Evolutionary conservation across 2,329 filamentous ascomycete genomes (phyloP).

Genomic region (Fusarium musae): DNA sequence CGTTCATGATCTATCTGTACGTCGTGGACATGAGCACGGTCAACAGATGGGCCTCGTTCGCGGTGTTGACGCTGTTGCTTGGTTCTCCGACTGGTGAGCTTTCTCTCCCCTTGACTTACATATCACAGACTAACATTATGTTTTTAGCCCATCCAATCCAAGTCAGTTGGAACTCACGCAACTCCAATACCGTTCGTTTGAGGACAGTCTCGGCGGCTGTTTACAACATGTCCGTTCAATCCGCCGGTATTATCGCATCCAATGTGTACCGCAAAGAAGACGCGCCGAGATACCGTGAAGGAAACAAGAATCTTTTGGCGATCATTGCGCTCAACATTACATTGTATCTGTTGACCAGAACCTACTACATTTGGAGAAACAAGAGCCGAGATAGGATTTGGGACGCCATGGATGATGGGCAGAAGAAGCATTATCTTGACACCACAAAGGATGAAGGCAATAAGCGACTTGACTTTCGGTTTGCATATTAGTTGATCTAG

Average conservation of each 20-base stretch:
- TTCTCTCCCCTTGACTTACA: fast-evolving
- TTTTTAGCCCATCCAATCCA: background rate
- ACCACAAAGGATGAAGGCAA: background rate
- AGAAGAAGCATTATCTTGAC: background rate
- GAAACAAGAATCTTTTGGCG: background rate
- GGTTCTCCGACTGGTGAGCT: background rate
- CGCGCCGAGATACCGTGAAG: background rate
- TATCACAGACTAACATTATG: fast-evolving
- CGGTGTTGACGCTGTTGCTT: background rate
- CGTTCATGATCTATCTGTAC: background rate
- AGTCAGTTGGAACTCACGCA: background rate
- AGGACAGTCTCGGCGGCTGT: background rate
- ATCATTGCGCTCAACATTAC: background rate
- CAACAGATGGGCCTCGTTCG: background rate
- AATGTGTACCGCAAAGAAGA: background rate
- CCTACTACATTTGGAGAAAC: background rate
- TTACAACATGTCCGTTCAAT: background rate
- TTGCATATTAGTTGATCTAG: background rate
- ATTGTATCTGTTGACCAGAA: background rate
- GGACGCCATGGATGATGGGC: background rate
- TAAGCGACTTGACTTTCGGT: background rate
- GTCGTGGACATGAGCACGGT: background rate
- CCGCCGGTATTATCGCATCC: background rate
- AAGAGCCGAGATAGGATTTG: background rate
- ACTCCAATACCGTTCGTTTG: background rate